These are phyloP conservation scores for Fusarium cicatricum DNA, from an alignment of 2,329 filamentous ascomycete species.

Conservation along the genomic window DNA sequence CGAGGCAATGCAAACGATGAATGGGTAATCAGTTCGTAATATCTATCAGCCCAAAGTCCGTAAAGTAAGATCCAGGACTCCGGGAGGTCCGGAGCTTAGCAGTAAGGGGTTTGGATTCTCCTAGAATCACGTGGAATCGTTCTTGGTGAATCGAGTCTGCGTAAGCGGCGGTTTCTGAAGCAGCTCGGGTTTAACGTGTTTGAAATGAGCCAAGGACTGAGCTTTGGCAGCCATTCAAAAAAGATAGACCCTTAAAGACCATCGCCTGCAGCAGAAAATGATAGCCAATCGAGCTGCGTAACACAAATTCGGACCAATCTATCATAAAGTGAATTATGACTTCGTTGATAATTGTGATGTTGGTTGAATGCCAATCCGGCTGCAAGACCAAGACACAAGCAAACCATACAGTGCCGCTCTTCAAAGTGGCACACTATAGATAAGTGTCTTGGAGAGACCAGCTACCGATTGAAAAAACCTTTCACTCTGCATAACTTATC, in stretches of 20 bases:
- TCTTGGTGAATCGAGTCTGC: neutral
- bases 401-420: too few relatives aligned
- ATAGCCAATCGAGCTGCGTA: neutral
- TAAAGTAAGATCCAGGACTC: too few relatives aligned
- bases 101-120: neutral
- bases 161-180: neutral
- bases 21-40: neutral
- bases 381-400: slow-evolving; percentile 1
- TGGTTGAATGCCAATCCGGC: slow-evolving; percentile 16
- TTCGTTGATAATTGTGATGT: slow-evolving; percentile 8
- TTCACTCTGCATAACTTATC: neutral
- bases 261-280: neutral
- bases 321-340: slow-evolving; percentile 3
- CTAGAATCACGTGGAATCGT: neutral
- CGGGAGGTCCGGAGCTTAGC: too few relatives aligned
- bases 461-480: too few relatives aligned
- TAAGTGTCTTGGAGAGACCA: too few relatives aligned
- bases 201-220: slow-evolving; percentile 16
- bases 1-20: too few relatives aligned
- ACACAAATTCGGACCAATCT: neutral
- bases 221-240: neutral
- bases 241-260: slow-evolving; percentile 1
- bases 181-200: slow-evolving; percentile 3
- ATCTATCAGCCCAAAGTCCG: too few relatives aligned
- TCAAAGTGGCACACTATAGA: too few relatives aligned